Evolutionary conservation across 345 rosid species (phyloP).

Genomic region (Arabidopsis arenosa): DNA sequence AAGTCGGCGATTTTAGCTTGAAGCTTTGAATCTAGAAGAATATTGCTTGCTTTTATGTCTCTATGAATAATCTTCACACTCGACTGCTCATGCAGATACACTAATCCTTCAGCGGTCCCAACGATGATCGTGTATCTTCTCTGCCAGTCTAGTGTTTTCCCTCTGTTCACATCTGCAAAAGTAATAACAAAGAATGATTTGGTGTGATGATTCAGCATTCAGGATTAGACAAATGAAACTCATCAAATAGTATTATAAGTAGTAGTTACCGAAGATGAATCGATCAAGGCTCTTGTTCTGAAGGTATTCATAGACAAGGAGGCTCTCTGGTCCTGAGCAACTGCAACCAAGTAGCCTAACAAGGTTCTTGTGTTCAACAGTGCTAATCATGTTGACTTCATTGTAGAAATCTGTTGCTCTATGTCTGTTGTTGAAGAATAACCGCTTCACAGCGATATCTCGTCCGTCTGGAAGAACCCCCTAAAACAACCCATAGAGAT

Average conservation of each 20-base stretch:
- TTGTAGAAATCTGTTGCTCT: conserved; percentile 92
- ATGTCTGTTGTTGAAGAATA: conserved; percentile 87
- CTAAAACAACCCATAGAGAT: conserved; percentile 42
- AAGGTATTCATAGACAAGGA: conserved; percentile 86
- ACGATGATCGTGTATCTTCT: conserved; percentile 62
- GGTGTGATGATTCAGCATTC: background rate
- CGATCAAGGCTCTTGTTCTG: conserved; percentile 86
- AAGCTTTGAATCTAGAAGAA: conserved; percentile 75
- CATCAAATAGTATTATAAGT: background rate
- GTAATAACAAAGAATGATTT: background rate
- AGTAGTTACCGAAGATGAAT: conserved; percentile 68
- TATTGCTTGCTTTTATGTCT: conserved; percentile 91
- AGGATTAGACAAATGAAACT: background rate
- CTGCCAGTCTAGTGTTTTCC: conserved; percentile 70
- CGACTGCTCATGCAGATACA: conserved; percentile 79
- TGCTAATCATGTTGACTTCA: conserved; percentile 89
- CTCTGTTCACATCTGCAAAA: conserved; percentile 66
- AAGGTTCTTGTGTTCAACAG: conserved; percentile 88
- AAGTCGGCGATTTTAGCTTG: conserved; percentile 95
- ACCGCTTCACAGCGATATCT: conserved; percentile 92
- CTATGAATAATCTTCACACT: conserved; percentile 78
- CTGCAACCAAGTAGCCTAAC: conserved; percentile 91
- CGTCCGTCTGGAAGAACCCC: conserved; percentile 88
- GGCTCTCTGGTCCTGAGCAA: conserved; percentile 95
- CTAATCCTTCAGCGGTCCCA: conserved; percentile 93